These are phyloP conservation scores for Septoria petroselini DNA, from an alignment of 2,329 filamentous ascomycete species.

Conservation along the genomic window DNA sequence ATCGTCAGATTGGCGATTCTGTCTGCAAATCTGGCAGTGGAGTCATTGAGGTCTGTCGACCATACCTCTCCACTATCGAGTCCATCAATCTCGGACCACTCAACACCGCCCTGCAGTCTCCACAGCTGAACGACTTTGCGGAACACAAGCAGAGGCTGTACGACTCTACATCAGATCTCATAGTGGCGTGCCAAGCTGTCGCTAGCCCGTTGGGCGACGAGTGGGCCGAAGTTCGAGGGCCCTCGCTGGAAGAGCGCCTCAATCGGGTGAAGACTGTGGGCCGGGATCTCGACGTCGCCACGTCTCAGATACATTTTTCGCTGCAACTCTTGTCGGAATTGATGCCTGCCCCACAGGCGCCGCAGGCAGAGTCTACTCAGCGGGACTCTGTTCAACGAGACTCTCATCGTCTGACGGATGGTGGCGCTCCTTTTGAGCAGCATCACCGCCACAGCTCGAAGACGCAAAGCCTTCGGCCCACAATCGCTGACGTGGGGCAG, in stretches of 20 bases:
- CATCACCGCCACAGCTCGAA: conserved; percentile 33
- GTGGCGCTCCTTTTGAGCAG: conserved; percentile 33
- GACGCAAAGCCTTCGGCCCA: conserved; percentile 47
- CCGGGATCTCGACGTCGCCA: conserved; percentile 78
- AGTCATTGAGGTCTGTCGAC: conserved; percentile 83
- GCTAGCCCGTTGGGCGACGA: conserved; percentile 88
- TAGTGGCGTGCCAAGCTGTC: conserved; percentile 86
- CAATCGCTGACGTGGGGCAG: conserved; percentile 55
- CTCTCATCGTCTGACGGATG: conserved; percentile 39
- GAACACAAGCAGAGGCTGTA: conserved; percentile 91
- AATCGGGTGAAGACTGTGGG: conserved; percentile 74
- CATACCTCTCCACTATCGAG: conserved; percentile 86
- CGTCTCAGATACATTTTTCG: conserved; percentile 82
- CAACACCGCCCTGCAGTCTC: conserved; percentile 74
- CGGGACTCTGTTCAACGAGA: conserved; percentile 9
- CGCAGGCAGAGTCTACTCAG: conserved; percentile 28
- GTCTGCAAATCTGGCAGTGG: conserved; percentile 75
- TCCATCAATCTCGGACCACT: conserved; percentile 84
- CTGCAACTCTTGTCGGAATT: conserved; percentile 83
- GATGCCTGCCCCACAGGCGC: conserved; percentile 55
- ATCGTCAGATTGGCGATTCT: conserved; percentile 76
- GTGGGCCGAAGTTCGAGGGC: conserved; percentile 88
- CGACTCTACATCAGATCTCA: conserved; percentile 84
- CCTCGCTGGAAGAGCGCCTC: conserved; percentile 81
- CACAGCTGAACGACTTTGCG: conserved; percentile 81